Evolutionary conservation across 371 early-diverging fungal genomes (phyloP).

Genomic region (Rhizopus stolonifer): DNA sequence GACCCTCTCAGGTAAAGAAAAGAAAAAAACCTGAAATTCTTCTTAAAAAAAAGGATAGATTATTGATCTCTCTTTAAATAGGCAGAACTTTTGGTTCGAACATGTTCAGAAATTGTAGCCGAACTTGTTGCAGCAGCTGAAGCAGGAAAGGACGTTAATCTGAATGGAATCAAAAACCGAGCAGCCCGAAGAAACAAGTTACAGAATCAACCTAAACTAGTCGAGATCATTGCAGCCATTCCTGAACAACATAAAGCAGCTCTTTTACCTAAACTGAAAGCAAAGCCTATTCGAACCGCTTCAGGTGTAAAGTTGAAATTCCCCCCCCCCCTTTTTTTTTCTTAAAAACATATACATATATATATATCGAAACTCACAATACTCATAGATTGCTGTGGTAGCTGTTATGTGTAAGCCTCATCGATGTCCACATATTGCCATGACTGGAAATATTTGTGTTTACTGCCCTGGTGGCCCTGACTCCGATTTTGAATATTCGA

Average conservation of each 20-base stretch:
- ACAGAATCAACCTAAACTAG: slow-evolving; percentile 89
- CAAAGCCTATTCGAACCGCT: slow-evolving; percentile 99
- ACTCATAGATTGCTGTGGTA: slow-evolving; percentile 98
- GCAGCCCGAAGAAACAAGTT: slow-evolving; percentile 80
- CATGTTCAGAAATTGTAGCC: slow-evolving; percentile 88
- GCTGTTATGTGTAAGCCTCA: slow-evolving; percentile 99
- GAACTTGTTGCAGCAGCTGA: slow-evolving; percentile 79
- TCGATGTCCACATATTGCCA: slow-evolving; percentile 99
- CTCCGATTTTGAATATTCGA: slow-evolving; percentile 99
- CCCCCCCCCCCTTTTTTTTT: no score
- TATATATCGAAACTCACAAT: no score
- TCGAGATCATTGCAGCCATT: slow-evolving; percentile 99
- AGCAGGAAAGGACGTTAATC: slow-evolving; percentile 77
- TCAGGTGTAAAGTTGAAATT: slow-evolving; percentile 75
- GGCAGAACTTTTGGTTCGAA: slow-evolving; percentile 81
- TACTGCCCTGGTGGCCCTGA: slow-evolving; percentile 99
- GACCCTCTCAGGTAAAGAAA: slow-evolving; percentile 32
- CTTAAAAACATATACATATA: not conserved
- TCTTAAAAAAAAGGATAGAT: not conserved
- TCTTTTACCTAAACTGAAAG: slow-evolving; percentile 88
- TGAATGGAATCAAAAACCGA: slow-evolving; percentile 82
- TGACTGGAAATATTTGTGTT: slow-evolving; percentile 99
- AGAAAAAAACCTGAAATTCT: not conserved
- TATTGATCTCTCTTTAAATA: slow-evolving; percentile 9
- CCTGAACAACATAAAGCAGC: slow-evolving; percentile 91